Evolutionary conservation across 805 yeast species (phyloP).

Genomic region (Schwanniomyces vanrijiae): DNA sequence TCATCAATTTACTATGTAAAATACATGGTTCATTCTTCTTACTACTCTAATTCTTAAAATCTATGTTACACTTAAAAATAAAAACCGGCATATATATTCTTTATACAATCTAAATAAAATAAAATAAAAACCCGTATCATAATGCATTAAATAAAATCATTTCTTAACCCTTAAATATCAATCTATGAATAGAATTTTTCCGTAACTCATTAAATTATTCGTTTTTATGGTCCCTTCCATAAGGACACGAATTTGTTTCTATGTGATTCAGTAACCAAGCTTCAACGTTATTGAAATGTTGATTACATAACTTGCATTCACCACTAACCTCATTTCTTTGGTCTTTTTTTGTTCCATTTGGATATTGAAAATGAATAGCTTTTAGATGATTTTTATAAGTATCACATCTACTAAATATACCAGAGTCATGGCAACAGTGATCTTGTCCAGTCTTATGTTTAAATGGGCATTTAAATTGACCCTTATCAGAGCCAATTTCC

Average conservation of each 20-base stretch:
- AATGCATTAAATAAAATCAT: background rate
- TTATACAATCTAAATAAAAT: background rate
- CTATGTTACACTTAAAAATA: background rate
- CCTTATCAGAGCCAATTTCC: conserved; percentile 64
- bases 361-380: conserved; percentile 87
- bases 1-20: too few relatives aligned
- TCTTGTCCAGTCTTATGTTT: conserved; percentile 32
- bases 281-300: conserved; percentile 65
- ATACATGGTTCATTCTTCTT: too few relatives aligned
- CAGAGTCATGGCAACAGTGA: conserved; percentile 73
- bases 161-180: background rate
- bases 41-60: too few relatives aligned
- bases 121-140: background rate
- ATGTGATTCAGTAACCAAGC: conserved; percentile 79
- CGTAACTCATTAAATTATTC: conserved; percentile 1
- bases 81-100: background rate
- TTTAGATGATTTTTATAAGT: conserved; percentile 89
- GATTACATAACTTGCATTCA: conserved; percentile 74
- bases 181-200: background rate
- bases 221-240: conserved; percentile 6
- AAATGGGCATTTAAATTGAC: conserved; percentile 81
- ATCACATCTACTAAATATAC: conserved; percentile 86
- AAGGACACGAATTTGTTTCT: conserved; percentile 46
- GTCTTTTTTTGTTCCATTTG: conserved; percentile 79
- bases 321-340: conserved; percentile 72